phyloP scores from a whole-genome alignment of 2,329 filamentous ascomycete genomes.

The Pseudogymnoascus sp. region DNA sequence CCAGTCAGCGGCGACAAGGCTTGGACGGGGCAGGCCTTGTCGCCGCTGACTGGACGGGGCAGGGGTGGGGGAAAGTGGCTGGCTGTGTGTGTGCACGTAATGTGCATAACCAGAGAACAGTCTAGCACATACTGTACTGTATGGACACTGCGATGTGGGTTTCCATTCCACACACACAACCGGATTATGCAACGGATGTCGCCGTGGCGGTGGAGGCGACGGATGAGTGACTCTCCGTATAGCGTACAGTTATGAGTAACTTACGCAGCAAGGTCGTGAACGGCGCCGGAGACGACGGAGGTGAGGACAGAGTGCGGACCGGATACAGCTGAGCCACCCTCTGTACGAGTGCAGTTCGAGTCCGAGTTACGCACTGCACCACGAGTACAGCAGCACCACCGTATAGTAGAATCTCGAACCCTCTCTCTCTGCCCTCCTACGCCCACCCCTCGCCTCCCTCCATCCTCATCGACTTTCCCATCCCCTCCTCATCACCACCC shows the following conservation, averaged over 20 bases:
- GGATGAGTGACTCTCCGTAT: background rate
- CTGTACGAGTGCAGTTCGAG: background rate
- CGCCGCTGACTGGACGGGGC: background rate
- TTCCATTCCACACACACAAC: background rate
- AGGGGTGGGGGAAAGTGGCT: too few relatives aligned
- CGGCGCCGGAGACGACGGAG: too few relatives aligned
- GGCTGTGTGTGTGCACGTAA: background rate
- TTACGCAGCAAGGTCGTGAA: too few relatives aligned
- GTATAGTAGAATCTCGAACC: background rate
- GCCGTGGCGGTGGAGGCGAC: background rate
- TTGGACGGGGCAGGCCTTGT: background rate
- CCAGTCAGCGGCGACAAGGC: background rate
- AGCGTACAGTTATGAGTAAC: too few relatives aligned
- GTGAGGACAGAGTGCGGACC: background rate
- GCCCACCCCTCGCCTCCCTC: background rate
- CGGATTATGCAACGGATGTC: conserved; percentile 3
- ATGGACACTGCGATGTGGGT: too few relatives aligned
- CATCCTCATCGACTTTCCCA: background rate
- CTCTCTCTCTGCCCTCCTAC: background rate
- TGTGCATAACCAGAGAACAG: background rate
- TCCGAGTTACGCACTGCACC: background rate
- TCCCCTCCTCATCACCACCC: background rate
- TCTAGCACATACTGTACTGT: background rate
- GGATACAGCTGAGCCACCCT: background rate
- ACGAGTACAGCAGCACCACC: background rate